These are phyloP conservation scores for Nakazawaea populi DNA, from an alignment of 805 yeast species.

Conservation along the genomic window DNA sequence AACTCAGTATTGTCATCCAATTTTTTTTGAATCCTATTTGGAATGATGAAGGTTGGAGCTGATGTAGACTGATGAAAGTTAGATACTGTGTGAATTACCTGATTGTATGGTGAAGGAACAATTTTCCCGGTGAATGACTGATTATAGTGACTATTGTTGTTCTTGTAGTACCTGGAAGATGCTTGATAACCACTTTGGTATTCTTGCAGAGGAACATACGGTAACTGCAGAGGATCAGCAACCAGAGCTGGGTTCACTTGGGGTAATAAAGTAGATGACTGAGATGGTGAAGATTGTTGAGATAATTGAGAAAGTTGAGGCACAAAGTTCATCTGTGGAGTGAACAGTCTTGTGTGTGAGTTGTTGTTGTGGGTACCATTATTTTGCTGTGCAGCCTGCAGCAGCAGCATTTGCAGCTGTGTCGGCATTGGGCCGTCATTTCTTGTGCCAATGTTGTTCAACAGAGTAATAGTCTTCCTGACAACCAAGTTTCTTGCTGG, in stretches of 20 bases:
- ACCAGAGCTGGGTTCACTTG: background rate
- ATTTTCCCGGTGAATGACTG: slow-evolving; percentile 3
- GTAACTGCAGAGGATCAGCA: background rate
- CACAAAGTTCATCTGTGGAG: slow-evolving; percentile 10
- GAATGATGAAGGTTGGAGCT: slow-evolving; percentile 4
- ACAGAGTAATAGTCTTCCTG: slow-evolving; percentile 12
- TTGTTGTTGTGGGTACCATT: background rate
- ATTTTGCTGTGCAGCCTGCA: background rate
- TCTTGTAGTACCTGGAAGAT: background rate
- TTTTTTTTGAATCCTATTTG: slow-evolving; percentile 4
- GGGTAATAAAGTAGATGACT: background rate
- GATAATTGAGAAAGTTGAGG: background rate
- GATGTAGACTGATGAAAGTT: slow-evolving; percentile 4
- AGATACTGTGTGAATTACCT: slow-evolving; percentile 3
- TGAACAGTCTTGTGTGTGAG: background rate
- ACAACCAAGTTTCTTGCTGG: slow-evolving; percentile 14
- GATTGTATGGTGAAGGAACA: slow-evolving; percentile 8
- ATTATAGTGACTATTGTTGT: background rate
- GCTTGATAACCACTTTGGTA: background rate
- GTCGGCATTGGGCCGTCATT: slow-evolving; percentile 5
- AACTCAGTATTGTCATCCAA: background rate
- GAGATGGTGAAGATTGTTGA: background rate
- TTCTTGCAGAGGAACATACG: background rate
- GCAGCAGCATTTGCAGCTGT: slow-evolving; percentile 1
- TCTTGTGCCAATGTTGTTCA: slow-evolving; percentile 10